These are phyloP conservation scores for Coix lacrymajobi DNA, from an alignment of 176 grass and related monocot genomes.

Conservation along the genomic window DNA sequence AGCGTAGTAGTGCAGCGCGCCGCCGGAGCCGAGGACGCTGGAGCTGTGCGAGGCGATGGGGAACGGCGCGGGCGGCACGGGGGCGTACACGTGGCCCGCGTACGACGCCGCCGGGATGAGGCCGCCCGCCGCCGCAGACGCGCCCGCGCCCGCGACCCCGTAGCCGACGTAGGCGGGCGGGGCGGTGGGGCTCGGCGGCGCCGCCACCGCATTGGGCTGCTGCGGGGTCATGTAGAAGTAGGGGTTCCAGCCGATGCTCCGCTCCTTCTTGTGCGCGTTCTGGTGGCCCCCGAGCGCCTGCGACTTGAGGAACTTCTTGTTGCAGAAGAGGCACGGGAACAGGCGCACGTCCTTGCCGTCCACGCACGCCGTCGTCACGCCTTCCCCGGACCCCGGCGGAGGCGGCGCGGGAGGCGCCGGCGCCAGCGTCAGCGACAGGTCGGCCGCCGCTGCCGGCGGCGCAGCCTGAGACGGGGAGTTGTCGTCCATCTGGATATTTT, in stretches of 20 bases:
- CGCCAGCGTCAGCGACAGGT: slow-evolving; percentile 69
- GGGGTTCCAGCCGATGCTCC: slow-evolving; percentile 70
- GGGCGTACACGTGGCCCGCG: slow-evolving; percentile 10
- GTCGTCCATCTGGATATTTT: slow-evolving; percentile 22
- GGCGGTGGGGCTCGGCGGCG: neutral
- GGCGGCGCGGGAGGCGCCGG: neutral
- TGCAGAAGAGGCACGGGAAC: slow-evolving; percentile 94
- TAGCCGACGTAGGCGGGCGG: neutral
- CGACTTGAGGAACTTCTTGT: slow-evolving; percentile 96
- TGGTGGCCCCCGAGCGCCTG: slow-evolving; percentile 90
- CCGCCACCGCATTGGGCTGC: neutral
- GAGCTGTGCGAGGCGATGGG: slow-evolving; percentile 43
- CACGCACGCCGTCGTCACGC: neutral
- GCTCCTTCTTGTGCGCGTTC: slow-evolving; percentile 96
- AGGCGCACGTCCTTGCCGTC: slow-evolving; percentile 78
- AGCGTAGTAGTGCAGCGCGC: slow-evolving; percentile 28
- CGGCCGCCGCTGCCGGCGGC: neutral
- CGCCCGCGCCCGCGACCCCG: neutral
- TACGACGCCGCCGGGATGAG: neutral
- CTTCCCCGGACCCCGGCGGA: neutral
- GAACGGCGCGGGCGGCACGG: slow-evolving; percentile 26
- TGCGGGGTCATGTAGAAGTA: slow-evolving; percentile 56
- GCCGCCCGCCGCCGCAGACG: neutral
- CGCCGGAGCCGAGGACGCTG: slow-evolving; percentile 6
- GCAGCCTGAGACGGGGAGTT: slow-evolving; percentile 6